Conservation (phyloP, 495 filamentous ascomycete genomes). For the Trichoderma virens region DNA sequence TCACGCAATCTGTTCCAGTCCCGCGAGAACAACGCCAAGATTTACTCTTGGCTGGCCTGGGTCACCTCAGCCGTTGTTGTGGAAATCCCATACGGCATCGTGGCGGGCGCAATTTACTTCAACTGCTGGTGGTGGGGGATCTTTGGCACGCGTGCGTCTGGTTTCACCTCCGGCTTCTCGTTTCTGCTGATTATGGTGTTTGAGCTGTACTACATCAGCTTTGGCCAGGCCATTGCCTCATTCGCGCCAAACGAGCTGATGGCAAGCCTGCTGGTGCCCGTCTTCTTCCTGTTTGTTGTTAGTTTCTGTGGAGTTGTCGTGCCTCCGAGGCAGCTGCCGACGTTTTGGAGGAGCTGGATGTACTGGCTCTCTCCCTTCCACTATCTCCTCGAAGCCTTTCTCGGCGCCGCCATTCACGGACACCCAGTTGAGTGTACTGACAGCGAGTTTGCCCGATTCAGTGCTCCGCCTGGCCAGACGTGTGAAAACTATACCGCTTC, state of each 20-base stretch:
- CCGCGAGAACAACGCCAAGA: conserved; percentile 64
- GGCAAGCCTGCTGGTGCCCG: conserved; percentile 58
- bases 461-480: conserved; percentile 40
- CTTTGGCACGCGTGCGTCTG: conserved; percentile 31
- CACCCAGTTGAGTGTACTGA: conserved; percentile 47
- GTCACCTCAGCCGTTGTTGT: conserved; percentile 44
- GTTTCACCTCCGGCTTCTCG: conserved; percentile 50
- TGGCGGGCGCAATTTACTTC: conserved; percentile 33
- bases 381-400: conserved; percentile 52
- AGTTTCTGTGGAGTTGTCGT: conserved; percentile 59
- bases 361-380: conserved; percentile 60
- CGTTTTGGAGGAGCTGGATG: conserved; percentile 59
- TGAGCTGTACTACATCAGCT: conserved; percentile 64
- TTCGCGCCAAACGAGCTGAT: conserved; percentile 66
- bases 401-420: conserved; percentile 47
- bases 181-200: conserved; percentile 50
- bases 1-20: conserved; percentile 63
- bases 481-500: conserved; percentile 44
- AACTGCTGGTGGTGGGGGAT: conserved; percentile 57
- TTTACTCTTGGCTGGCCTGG: conserved; percentile 62
- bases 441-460: conserved; percentile 51
- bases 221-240: conserved; percentile 70
- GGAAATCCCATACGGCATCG: conserved; percentile 47
- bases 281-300: conserved; percentile 57
- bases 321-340: conserved; percentile 44